Evolutionary conservation across 352 stramenopile genomes (phyloP), one percentile per base, ranked within the genome.

Genomic region (Phytophthora quininea): DNA sequence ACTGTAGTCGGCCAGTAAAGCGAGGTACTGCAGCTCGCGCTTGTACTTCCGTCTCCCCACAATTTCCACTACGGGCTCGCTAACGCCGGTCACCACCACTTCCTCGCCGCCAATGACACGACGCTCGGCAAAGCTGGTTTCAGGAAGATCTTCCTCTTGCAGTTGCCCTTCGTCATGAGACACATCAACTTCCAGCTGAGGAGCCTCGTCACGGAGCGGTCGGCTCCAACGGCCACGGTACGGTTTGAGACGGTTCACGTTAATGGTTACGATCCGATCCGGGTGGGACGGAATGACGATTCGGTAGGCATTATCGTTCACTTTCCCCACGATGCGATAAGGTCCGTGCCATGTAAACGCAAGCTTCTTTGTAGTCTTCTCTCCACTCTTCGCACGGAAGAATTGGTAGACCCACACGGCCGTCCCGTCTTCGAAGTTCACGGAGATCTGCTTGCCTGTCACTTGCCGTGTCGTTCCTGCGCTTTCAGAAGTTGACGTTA

Each of bases 401-500:
- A 11, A 40, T 6, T 40, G 35, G 35, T 40, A 40, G 6, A 40
- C 10, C 35, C 10, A 40, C 6, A 40, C 35, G 10, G 35, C 19
- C 19, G 19, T 24, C 19, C 35, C 35, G 6, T 40, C 35, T 11
- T 40, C 35, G 35, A 11, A 40, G 35, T 6, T 40, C 35, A 40
- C 35, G 6, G 35, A 40, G 6, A 40, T 40, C 10, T 40, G 35
- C 6, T 40, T 11, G 10, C 35, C 10, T 11, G 35, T 11, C 35
- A 11, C 10, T 11, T 6, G 6, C 6, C 53, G 12, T 59, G 37
- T 8, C 38, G 35, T 10, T 50, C 53, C 31, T 59, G 53, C 1
- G 53, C 40, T 7, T 51, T 51, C 1, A 59, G 27, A n/a, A 59
- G 27, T 6, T 59, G 53, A 1, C 38, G 9, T 4, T 59, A 37